Percentiles rank a stretch among this genome's conserved stretches.
Evolutionary conservation across 1,284 basidiomycete genomes (phyloP).

Genomic region (Cerioporus squamosus): DNA sequence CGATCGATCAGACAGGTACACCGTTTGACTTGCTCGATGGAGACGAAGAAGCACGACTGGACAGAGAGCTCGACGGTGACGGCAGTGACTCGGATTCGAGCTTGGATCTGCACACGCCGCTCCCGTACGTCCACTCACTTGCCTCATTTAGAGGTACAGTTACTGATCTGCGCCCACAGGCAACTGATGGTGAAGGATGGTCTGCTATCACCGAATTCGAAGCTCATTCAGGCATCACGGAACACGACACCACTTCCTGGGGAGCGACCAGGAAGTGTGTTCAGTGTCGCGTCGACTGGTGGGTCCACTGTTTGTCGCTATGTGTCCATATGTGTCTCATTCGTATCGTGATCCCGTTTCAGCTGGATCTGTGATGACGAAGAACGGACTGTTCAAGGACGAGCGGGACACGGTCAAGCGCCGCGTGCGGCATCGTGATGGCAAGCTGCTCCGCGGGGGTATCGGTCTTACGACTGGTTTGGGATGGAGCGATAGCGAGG

Average conservation of each 20-base stretch:
- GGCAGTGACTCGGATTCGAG: constrained; percentile 66
- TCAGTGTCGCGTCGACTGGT: constrained; percentile 46
- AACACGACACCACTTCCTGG: constrained; percentile 30
- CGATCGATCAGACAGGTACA: constrained; percentile 30
- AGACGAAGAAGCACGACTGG: constrained; percentile 35
- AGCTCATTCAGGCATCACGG: constrained; percentile 51
- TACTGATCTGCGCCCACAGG: constrained; percentile 38
- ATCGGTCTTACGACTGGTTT: constrained; percentile 79
- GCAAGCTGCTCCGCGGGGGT: constrained; percentile 62
- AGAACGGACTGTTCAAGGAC: constrained; percentile 61
- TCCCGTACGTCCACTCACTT: constrained; percentile 61
- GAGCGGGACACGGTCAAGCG: constrained; percentile 64
- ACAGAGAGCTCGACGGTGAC: constrained; percentile 43
- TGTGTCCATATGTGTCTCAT: constrained; percentile 4
- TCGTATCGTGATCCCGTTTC: neutral
- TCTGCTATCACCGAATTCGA: constrained; percentile 72
- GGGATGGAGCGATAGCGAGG: constrained; percentile 84
- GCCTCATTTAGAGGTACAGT: neutral
- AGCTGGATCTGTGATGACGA: constrained; percentile 47
- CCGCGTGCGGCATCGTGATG: constrained; percentile 71
- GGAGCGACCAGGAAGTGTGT: constrained; percentile 42
- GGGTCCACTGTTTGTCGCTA: constrained; percentile 21
- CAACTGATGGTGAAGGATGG: constrained; percentile 77
- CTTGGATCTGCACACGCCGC: constrained; percentile 75
- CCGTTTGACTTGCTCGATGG: constrained; percentile 30